Base-by-base conservation (phyloP, 2,329 filamentous ascomycete species). In the Ophiosphaerella korrae region DNA sequence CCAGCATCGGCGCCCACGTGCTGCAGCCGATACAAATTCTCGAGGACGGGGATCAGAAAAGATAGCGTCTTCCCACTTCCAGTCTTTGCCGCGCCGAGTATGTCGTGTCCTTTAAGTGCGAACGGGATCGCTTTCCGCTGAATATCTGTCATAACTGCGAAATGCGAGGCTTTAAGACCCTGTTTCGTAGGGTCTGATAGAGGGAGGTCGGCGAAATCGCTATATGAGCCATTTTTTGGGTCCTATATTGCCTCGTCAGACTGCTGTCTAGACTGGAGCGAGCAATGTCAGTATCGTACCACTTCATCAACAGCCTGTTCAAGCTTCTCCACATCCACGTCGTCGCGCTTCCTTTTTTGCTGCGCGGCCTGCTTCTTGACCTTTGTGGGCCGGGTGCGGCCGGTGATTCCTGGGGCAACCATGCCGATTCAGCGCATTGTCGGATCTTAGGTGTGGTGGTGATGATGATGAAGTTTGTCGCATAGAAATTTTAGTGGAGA, bases 11-110 rank as follows among this genome's bases (percentile, higher is more conserved):
- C 83, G 64, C 96, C 90, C 13, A 94, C 89, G 87, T 92, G 97
- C 81, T 88, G 89, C 48, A 87, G 85, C 44, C 92, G 87, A 74
- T 96, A 94, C 2, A 99, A 82, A 66, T 93, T 95, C 75, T 99
- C 94, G 42, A 99, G 83, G 0, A 97, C 88, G 1, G 94, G 94
- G 2, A 97, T 79, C 7, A 99, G 77, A 72, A 99, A 99, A 0
- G 94, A 90, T 21, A 99, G 81, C 0, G 93, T 97, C 79, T 97
- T 97, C 68, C 93, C 93, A 70, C 90, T 95, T 44, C 93, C 93
- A 0, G 93, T 97, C 76, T 96, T 97, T 35, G 94, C 94, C 5
- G 94, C 94, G 36, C 92, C 94, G 35, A 99, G 85, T 35, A 99
- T 89, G 72, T 99, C 94, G 51, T 80, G 80, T 50, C 90, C 90